Base-by-base conservation (phyloP, 2,329 filamentous ascomycete genomes). In the Colletotrichum sp. region DNA sequence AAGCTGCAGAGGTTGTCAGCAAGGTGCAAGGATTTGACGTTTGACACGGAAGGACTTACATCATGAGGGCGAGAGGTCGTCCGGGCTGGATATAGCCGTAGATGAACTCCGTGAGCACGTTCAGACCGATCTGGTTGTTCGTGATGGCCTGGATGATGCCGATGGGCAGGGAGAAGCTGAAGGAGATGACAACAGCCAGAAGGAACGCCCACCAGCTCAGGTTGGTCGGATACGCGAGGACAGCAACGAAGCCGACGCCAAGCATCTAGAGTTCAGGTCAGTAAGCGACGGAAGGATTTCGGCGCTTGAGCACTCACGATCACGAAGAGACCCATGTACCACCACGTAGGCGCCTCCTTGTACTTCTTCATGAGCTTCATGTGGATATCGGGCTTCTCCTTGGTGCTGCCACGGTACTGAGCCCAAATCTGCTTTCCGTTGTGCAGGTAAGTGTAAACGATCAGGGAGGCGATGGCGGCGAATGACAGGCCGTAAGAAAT, bases 61-160 rank as follows among this genome's bases (percentile, higher is more conserved):
- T 88, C 93, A 96, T 95, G 77, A 95, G 90, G 0, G 92, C 94
- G 71, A 95, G 85, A 0, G 94, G 94, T 7, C 90, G 86, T 4
- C 94, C 94, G 0, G 93, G 93, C 77, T 95, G 93, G 80, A 95
- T 94, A 80, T 95, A 95, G 2, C 94, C 94, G 75, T 92, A 92
- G 6, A 96, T 86, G 78, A 95, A 95, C 84, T 95, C 93, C 1
- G 93, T 94, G 77, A 95, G 86, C 30, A 96, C 93, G 77, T 95
- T 95, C 44, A 95, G 86, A 3, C 93, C 93, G 49, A 95, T 92
- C 85, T 94, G 87, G 82, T 93, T 93, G 80, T 94, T 92, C 6
- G 93, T 94, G 6, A 93, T 88, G 49, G 93, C 94, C 80, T 94
- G 90, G 39, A 95, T 91, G 75, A 95, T 94, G 55, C 92, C 92